Base-by-base conservation (phyloP, 2,329 filamentous ascomycete genomes). In the Calonectria fujianensis region DNA sequence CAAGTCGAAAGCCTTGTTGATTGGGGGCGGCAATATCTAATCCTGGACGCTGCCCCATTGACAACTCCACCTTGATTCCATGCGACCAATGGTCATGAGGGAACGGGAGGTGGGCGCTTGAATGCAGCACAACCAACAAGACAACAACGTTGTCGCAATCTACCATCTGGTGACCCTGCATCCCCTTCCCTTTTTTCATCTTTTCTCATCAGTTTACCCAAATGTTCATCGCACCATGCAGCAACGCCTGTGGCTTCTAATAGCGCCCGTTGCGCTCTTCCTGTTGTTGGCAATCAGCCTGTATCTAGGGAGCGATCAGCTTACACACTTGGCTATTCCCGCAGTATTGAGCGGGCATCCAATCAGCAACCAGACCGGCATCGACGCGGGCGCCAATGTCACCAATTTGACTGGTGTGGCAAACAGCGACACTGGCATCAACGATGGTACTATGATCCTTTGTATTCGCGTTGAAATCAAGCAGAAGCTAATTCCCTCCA, bases 401-500 rank as follows among this genome's bases (percentile, higher is more conserved):
- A 69, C 37, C 29, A 39, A 69, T 27, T 18, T 27, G 24, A 27
- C 24, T 10, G 14, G 18, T 8, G n/a, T 3, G 5, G 3, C 45
- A 13, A 4, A 24, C 9, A 35, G 32, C 24, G 27, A 68, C 11
- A 18, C 4, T 13, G 39, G 20, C 18, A 14, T 61, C 37, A 48
- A 69, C 29, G 52, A 69, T 69, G 67, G 67, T 69, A 24, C 13
- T 13, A 61, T 37, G 7, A 8, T 24, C n/a, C 18, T 37, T 18
- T 29, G 29, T 4, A 4, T 29, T 37, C 24, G 14, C 9, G 11
- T 18, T 9, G 59, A 8, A 10, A 64, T 32, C 14, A 4, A 64
- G 93, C 63, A 94, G 81, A 79, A 82, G 84, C 20, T 75, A 10
- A 64, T 18, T 27, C 10, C 6, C 90, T 1, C 79, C 84, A 14